Conservation (phyloP, 225 moss, liverwort and hornwort genomes). For the Takakia lepidozioides region DNA sequence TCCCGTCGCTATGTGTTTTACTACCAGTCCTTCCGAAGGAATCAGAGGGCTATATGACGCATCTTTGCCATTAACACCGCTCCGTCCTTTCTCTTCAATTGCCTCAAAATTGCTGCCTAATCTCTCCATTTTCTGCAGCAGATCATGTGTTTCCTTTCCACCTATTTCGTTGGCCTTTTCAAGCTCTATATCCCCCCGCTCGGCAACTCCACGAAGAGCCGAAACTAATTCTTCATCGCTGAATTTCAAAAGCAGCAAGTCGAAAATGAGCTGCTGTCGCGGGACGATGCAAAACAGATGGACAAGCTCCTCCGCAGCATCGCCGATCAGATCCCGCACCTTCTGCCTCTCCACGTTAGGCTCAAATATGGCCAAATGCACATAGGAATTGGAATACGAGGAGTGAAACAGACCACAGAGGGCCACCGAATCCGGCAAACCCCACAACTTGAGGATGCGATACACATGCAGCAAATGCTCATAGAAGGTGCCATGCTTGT, state of each 20-base stretch:
- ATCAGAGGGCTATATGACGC: slow-evolving; percentile 13
- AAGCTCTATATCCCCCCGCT: neutral
- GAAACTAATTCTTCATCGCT: slow-evolving; percentile 30
- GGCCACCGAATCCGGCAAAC: slow-evolving; percentile 38
- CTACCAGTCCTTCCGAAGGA: slow-evolving; percentile 47
- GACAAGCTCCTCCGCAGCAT: slow-evolving; percentile 74
- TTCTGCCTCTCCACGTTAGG: slow-evolving; percentile 60
- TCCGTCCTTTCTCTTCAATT: too few species aligned
- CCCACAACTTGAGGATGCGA: slow-evolving; percentile 83
- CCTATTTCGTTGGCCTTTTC: neutral
- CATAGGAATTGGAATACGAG: slow-evolving; percentile 84
- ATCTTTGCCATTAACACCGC: slow-evolving; percentile 7
- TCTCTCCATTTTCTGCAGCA: neutral
- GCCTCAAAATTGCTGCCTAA: too few species aligned
- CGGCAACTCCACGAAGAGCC: slow-evolving; percentile 3
- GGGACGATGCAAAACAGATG: slow-evolving; percentile 81
- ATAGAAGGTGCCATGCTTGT: slow-evolving; percentile 93
- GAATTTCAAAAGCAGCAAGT: slow-evolving; percentile 27
- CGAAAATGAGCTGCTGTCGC: slow-evolving; percentile 73
- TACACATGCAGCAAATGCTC: slow-evolving; percentile 72
- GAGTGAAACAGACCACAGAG: slow-evolving; percentile 78
- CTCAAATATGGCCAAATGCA: slow-evolving; percentile 82
- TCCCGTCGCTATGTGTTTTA: slow-evolving; percentile 84
- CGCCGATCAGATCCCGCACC: slow-evolving; percentile 64
- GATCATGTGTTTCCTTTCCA: neutral